A percentile compares a stretch with the other conserved stretches of the same genome.
Evolutionary conservation across 169 alveolate species (phyloP).

Genomic region (Eimeria zaria): DNA sequence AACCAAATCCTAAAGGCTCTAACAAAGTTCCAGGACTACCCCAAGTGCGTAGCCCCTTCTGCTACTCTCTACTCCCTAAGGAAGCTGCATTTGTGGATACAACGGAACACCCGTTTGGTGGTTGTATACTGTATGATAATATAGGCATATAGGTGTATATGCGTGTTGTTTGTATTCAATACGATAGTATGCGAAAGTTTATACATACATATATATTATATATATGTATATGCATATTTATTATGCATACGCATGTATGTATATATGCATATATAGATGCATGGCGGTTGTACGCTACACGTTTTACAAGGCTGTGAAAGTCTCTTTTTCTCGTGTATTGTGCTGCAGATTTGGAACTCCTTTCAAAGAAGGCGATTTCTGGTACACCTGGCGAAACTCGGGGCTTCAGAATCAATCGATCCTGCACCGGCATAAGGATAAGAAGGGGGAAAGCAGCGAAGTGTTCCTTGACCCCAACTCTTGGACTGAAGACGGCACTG

Average conservation of each 20-base stretch:
- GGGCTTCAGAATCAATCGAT: conserved; percentile 78
- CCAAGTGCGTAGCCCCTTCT: background rate
- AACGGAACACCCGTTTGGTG: background rate
- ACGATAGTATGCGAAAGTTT: background rate
- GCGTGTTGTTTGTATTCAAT: background rate
- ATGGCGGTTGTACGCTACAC: no score
- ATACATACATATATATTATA: background rate
- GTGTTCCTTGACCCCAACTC: conserved; percentile 65
- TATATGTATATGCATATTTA: background rate
- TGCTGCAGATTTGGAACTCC: conserved; percentile 58
- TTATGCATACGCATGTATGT: background rate
- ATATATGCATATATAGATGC: no score
- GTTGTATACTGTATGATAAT: background rate
- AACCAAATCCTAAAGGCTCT: background rate
- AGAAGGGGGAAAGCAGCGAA: background rate
- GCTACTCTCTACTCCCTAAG: background rate
- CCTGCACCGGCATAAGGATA: conserved; percentile 24
- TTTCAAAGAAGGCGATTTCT: conserved; percentile 38
- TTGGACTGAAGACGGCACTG: conserved; percentile 81
- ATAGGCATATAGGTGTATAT: no score
- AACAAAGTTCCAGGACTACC: conserved; percentile 53
- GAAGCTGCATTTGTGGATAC: background rate
- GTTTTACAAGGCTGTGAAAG: background rate
- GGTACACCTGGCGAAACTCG: conserved; percentile 56
- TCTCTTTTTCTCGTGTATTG: background rate